Conservation (phyloP, 2,329 filamentous ascomycete species). For the Thelonectria rubi region DNA sequence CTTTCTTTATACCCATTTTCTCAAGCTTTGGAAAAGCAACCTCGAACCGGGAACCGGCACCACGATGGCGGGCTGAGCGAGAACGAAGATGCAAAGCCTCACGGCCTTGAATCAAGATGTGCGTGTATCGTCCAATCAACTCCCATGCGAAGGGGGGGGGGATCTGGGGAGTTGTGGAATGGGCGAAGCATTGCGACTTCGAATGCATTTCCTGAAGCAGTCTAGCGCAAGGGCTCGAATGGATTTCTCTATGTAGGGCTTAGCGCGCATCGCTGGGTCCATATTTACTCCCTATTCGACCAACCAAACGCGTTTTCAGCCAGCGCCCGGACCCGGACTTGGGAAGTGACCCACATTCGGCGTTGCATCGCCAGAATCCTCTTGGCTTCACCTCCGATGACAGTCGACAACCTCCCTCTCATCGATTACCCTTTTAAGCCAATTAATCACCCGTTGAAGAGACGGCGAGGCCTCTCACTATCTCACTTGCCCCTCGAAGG, state of each 20-base stretch:
- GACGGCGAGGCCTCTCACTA: not conserved
- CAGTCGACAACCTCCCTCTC: too few species aligned
- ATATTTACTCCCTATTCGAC: not conserved
- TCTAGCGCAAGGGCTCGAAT: conserved; percentile 21
- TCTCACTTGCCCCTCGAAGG: not conserved
- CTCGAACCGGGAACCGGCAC: conserved; percentile 17
- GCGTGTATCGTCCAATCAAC: not conserved
- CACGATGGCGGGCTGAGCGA: not conserved
- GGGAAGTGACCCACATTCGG: conserved; percentile 14
- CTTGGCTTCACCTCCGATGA: conserved; percentile 3
- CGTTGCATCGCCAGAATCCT: not conserved
- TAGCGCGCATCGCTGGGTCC: not conserved
- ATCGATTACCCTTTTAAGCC: not conserved
- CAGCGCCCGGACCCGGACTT: conserved; percentile 3
- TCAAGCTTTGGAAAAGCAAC: not conserved
- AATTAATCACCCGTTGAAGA: not conserved
- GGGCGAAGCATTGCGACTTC: conserved; percentile 2
- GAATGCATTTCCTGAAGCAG: conserved; percentile 19
- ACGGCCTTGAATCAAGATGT: not conserved
- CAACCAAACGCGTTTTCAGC: not conserved
- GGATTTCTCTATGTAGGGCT: conserved; percentile 16
- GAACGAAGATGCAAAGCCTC: not conserved
- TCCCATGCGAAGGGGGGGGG: not conserved
- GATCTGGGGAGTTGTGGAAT: not conserved
- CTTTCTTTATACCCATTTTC: conserved; percentile 17